These are phyloP conservation scores for Bjerkandera adusta DNA, from an alignment of 1,284 basidiomycete genomes.

Conservation along the genomic window DNA sequence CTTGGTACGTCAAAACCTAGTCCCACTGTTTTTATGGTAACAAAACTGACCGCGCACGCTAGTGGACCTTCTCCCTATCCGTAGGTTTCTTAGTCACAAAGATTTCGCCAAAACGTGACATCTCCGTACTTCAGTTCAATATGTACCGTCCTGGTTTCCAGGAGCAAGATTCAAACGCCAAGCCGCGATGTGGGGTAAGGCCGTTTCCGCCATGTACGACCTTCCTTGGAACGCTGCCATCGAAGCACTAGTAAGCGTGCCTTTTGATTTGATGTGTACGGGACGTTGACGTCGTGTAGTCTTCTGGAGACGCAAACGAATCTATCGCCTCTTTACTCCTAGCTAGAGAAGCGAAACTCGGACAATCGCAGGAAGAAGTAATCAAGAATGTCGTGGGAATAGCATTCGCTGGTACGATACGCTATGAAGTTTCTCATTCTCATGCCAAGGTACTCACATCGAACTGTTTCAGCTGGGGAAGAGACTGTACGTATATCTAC, in stretches of 20 bases:
- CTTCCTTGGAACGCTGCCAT: slow-evolving; percentile 34
- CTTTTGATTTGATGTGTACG: neutral
- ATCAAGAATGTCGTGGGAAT: neutral
- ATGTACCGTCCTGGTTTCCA: slow-evolving; percentile 45
- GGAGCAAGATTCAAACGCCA: slow-evolving; percentile 47
- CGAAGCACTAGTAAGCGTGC: slow-evolving; percentile 25
- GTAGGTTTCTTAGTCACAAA: slow-evolving; percentile 5
- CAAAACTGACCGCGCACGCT: slow-evolving; percentile 1
- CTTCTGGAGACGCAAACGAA: neutral
- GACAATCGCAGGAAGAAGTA: neutral
- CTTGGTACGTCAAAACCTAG: too few species aligned
- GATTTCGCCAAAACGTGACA: neutral
- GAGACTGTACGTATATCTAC: too few species aligned
- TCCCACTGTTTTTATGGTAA: neutral
- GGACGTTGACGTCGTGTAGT: neutral
- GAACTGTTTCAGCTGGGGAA: too few species aligned
- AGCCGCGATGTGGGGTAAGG: slow-evolving; percentile 36
- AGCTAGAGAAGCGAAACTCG: too few species aligned
- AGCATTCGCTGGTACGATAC: neutral
- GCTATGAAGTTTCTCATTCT: neutral
- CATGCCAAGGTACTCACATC: neutral
- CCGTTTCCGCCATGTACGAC: slow-evolving; percentile 28
- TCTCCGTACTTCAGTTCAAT: slow-evolving; percentile 26
- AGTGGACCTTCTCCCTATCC: slow-evolving; percentile 11
- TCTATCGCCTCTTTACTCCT: slow-evolving; percentile 31